These are phyloP conservation scores for Cephaloascus albidus DNA, from an alignment of 805 yeast genomes.

Conservation along the genomic window DNA sequence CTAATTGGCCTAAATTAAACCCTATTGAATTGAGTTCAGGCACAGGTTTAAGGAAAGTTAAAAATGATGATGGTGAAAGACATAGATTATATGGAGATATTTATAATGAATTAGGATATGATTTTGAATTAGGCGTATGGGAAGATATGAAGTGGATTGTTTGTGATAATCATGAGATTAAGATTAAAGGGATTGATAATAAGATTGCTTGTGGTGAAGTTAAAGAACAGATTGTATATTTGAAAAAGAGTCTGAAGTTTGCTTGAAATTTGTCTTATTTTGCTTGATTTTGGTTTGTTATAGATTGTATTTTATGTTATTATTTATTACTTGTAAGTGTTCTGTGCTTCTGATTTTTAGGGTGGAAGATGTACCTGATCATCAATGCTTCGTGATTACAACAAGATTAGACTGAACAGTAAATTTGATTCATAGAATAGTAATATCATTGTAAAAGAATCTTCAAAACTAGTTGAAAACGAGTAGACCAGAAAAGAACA, in stretches of 20 bases:
- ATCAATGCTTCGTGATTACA: too few relatives aligned
- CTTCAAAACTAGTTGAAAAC: background rate
- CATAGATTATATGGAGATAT: conserved; percentile 19
- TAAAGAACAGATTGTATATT: conserved; percentile 13
- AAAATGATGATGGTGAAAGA: conserved; percentile 9
- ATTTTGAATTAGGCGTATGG: conserved; percentile 18
- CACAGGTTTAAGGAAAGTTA: conserved; percentile 18
- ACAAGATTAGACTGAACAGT: too few relatives aligned
- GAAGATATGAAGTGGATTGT: conserved; percentile 17
- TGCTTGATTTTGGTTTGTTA: too few relatives aligned
- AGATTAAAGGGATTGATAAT: conserved; percentile 14
- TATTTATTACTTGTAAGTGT: too few relatives aligned
- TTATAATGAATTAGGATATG: conserved; percentile 16
- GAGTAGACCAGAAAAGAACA: too few relatives aligned
- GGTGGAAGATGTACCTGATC: too few relatives aligned
- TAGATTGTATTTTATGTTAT: too few relatives aligned
- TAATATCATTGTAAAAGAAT: background rate
- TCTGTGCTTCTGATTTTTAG: too few relatives aligned
- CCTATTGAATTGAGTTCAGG: conserved; percentile 15
- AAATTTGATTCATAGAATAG: too few relatives aligned
- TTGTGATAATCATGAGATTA: conserved; percentile 15
- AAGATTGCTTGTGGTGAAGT: conserved; percentile 14
- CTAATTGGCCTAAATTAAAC: conserved; percentile 26
- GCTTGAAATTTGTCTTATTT: too few relatives aligned
- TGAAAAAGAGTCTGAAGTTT: conserved; percentile 5